Conservation (phyloP, 495 filamentous ascomycete species). For the Penicillium canariense region DNA sequence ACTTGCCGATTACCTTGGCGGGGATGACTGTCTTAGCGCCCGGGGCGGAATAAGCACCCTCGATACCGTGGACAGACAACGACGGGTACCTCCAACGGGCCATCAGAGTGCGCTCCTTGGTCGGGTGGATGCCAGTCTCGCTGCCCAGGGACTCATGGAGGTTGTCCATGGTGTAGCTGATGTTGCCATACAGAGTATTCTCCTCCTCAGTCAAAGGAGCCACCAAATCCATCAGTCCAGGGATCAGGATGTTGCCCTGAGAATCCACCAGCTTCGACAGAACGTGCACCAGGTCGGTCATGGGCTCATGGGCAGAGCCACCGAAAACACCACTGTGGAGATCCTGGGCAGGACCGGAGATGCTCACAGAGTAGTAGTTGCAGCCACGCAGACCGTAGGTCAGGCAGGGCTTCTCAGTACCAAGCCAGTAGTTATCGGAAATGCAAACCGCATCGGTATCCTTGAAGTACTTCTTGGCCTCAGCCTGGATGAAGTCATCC, state of each 20-base stretch:
- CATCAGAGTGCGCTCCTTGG: slow-evolving; percentile 90
- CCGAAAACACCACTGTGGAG: slow-evolving; percentile 96
- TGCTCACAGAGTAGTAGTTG: slow-evolving; percentile 90
- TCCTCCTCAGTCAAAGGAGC: slow-evolving; percentile 84
- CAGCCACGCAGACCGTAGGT: slow-evolving; percentile 97
- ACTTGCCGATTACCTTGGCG: slow-evolving; percentile 95
- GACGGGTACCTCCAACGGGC: slow-evolving; percentile 92
- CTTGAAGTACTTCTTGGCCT: slow-evolving; percentile 88
- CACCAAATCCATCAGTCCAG: slow-evolving; percentile 87
- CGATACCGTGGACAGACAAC: slow-evolving; percentile 92
- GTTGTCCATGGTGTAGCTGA: slow-evolving; percentile 93
- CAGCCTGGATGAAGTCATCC: slow-evolving; percentile 86
- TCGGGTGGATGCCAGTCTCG: slow-evolving; percentile 76
- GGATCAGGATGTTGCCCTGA: slow-evolving; percentile 84
- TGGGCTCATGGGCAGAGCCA: slow-evolving; percentile 92
- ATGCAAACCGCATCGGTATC: slow-evolving; percentile 97
- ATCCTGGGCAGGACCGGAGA: slow-evolving; percentile 88
- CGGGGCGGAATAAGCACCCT: slow-evolving; percentile 89
- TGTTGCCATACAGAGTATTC: slow-evolving; percentile 75
- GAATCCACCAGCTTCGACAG: slow-evolving; percentile 81
- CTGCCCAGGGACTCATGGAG: slow-evolving; percentile 87
- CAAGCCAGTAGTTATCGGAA: slow-evolving; percentile 99
- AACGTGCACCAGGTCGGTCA: slow-evolving; percentile 89
- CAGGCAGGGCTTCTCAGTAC: slow-evolving; percentile 94
- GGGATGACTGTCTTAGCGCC: slow-evolving; percentile 99